Evolutionary conservation across 345 rosid species (phyloP).

Genomic region (Trapa incisa): DNA sequence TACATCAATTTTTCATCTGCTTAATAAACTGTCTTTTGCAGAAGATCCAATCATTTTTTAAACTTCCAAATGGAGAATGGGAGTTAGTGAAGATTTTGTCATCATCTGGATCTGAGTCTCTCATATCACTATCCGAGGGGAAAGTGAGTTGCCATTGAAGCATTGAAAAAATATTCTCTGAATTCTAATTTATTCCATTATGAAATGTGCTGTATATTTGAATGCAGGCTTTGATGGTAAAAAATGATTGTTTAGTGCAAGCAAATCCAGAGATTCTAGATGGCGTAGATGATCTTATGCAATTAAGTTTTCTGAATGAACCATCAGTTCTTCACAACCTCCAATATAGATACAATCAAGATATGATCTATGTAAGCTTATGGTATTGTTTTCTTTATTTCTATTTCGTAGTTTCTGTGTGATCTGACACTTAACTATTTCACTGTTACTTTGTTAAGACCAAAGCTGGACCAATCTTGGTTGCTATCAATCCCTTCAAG

Average conservation of each 20-base stretch:
- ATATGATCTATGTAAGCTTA: conserved; percentile 81
- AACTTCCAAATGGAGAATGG: conserved; percentile 80
- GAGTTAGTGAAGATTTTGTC: conserved; percentile 65
- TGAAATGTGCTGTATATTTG: conserved; percentile 5
- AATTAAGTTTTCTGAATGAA: conserved; percentile 93
- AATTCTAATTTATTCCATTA: conserved; percentile 10
- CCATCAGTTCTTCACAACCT: conserved; percentile 91
- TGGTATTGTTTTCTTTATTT: conserved; percentile 8
- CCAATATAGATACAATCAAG: conserved; percentile 71
- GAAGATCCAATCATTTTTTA: conserved; percentile 85
- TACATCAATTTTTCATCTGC: background rate
- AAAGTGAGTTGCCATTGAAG: conserved; percentile 41
- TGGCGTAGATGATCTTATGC: conserved; percentile 98
- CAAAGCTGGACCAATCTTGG: conserved; percentile 96
- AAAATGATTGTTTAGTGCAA: conserved; percentile 58
- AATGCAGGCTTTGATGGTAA: conserved; percentile 51
- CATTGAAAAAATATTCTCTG: conserved; percentile 10
- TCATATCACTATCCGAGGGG: conserved; percentile 60
- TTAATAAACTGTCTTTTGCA: conserved; percentile 11
- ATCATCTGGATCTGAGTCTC: conserved; percentile 52
- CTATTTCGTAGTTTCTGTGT: conserved; percentile 9
- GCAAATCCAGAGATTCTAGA: conserved; percentile 98
- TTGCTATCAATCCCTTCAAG: conserved; percentile 94
- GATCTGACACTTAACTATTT: background rate
- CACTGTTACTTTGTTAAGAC: conserved; percentile 39